Conservation (phyloP, 2,329 filamentous ascomycete species). For the Epichloe baconii region DNA sequence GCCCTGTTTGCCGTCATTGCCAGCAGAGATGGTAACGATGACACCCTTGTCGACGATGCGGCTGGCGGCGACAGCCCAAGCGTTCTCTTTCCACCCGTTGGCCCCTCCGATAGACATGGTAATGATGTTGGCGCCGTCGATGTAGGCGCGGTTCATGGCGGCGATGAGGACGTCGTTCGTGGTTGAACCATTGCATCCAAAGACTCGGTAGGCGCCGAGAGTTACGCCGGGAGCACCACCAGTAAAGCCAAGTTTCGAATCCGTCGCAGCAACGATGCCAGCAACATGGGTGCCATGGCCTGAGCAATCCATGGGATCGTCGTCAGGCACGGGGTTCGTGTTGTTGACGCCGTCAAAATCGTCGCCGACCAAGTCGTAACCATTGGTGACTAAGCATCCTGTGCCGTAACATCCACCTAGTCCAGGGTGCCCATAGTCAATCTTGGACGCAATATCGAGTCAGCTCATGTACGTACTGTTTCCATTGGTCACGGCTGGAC, state of each 20-base stretch:
- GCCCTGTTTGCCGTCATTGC: constrained; percentile 16
- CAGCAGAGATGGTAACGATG: constrained; percentile 4
- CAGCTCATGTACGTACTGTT: too few species aligned
- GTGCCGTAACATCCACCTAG: constrained; percentile 46
- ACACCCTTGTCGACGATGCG: too few species aligned
- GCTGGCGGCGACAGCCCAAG: too few species aligned
- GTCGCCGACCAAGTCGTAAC: constrained; percentile 15
- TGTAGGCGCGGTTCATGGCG: constrained; percentile 40
- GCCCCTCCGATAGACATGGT: constrained; percentile 11
- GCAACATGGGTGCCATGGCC: constrained; percentile 14
- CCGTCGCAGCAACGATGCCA: constrained; percentile 13
- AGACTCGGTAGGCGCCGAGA: constrained; percentile 3
- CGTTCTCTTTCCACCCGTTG: not conserved
- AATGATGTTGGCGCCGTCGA: constrained; percentile 28
- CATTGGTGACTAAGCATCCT: constrained; percentile 25
- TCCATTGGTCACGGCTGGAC: too few species aligned
- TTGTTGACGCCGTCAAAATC: constrained; percentile 5
- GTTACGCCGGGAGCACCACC: constrained; percentile 4
- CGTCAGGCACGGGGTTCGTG: constrained; percentile 7
- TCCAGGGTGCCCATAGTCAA: constrained; percentile 46
- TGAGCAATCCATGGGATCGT: constrained; percentile 9
- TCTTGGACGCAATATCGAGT: constrained; percentile 15
- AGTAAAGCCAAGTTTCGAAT: constrained; percentile 1
- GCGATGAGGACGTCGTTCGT: constrained; percentile 34
- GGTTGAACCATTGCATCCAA: constrained; percentile 15